These are phyloP conservation scores for Sarcomyxa edulis DNA, from an alignment of 768 basidiomycete genomes.

Conservation along the genomic window DNA sequence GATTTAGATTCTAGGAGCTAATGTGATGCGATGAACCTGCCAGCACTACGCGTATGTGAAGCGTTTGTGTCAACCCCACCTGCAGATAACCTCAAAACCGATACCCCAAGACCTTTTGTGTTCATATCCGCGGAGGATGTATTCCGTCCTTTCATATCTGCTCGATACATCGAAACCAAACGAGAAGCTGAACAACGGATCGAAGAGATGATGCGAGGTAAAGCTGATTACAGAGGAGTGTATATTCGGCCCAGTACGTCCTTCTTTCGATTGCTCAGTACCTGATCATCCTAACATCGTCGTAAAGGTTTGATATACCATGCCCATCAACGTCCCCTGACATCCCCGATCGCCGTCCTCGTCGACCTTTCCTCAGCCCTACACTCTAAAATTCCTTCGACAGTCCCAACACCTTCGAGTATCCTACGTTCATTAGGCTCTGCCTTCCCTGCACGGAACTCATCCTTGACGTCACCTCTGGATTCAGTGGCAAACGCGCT, in stretches of 20 bases:
- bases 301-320: constrained; percentile 91
- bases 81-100: constrained; percentile 17
- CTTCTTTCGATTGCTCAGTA: constrained; percentile 6
- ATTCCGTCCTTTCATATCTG: constrained; percentile 80
- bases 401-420: constrained; percentile 60
- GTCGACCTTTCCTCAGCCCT: constrained; percentile 76
- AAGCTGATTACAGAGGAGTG: constrained; percentile 55
- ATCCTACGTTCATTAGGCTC: constrained; percentile 51
- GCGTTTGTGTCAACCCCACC: constrained; percentile 53
- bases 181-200: constrained; percentile 82
- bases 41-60: constrained; percentile 74
- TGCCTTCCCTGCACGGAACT: constrained; percentile 23
- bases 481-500: constrained; percentile 74
- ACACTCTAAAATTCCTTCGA: constrained; percentile 53
- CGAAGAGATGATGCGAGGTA: constrained; percentile 38
- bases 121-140: constrained; percentile 96
- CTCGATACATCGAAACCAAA: constrained; percentile 90
- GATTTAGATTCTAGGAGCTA: constrained; percentile 7
- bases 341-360: constrained; percentile 77
- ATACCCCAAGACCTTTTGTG: constrained; percentile 70
- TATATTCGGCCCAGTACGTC: constrained; percentile 86
- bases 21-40: constrained; percentile 9
- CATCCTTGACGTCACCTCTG: constrained; percentile 34
- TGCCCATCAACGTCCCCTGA: constrained; percentile 86
- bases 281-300: constrained; percentile 7